Evolutionary conservation across 345 rosid genomes (phyloP).

Genomic region (Cardamine occulta): DNA sequence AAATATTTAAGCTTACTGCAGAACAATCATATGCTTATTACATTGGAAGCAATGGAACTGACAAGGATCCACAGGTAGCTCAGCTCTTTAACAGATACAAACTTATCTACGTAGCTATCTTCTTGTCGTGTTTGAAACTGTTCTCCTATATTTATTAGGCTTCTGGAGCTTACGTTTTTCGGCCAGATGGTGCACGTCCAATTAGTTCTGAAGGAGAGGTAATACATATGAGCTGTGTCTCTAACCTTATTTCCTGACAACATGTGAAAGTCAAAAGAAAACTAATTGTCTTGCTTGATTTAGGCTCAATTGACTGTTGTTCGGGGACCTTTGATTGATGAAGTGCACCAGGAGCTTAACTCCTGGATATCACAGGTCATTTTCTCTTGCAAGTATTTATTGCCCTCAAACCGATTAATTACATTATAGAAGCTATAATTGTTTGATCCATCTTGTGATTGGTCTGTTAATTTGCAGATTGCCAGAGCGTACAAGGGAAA

Average conservation of each 20-base stretch:
- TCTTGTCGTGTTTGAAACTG: slow-evolving; percentile 2
- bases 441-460: slow-evolving; percentile 32
- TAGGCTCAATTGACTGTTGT: slow-evolving; percentile 66
- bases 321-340: slow-evolving; percentile 83
- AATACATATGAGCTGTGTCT: slow-evolving; percentile 29
- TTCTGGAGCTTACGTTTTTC: slow-evolving; percentile 94
- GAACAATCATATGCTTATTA: slow-evolving; percentile 81
- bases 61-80: slow-evolving; percentile 85
- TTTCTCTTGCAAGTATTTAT: slow-evolving; percentile 16
- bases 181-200: slow-evolving; percentile 67
- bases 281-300: slow-evolving; percentile 36
- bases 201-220: slow-evolving; percentile 63
- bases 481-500: slow-evolving; percentile 86
- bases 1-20: slow-evolving; percentile 56
- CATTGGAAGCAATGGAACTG: slow-evolving; percentile 86
- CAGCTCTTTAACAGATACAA: slow-evolving; percentile 31
- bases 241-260: slow-evolving; percentile 17
- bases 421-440: slow-evolving; percentile 1
- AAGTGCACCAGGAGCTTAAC: slow-evolving; percentile 74
- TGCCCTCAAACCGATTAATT: not conserved
- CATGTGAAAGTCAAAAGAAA: slow-evolving; percentile 26
- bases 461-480: slow-evolving; percentile 48
- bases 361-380: slow-evolving; percentile 90
- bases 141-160: slow-evolving; percentile 55
- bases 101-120: not conserved